These are phyloP conservation scores for Cytospora piceicola DNA, from an alignment of 2,329 filamentous ascomycete species.

Conservation along the genomic window DNA sequence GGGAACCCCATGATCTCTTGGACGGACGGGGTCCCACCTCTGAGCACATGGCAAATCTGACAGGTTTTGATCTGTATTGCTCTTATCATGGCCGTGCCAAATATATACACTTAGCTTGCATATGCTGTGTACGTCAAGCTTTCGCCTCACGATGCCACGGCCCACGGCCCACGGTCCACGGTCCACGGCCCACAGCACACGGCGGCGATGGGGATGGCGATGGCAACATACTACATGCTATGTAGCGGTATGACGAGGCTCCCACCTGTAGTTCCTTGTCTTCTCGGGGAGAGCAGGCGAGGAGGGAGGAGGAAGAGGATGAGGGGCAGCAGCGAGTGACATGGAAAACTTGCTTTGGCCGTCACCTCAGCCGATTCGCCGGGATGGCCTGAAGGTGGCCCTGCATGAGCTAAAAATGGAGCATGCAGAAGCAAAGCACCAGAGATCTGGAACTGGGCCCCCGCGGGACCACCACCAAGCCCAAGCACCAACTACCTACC, in stretches of 20 bases:
- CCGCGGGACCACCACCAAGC: conserved; percentile 1
- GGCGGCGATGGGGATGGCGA: not conserved
- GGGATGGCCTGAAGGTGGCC: conserved; percentile 13
- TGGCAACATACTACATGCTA: conserved; percentile 7
- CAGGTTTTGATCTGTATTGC: not conserved
- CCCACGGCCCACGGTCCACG: not conserved
- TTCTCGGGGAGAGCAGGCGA: too few relatives aligned
- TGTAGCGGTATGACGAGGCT: conserved; percentile 21
- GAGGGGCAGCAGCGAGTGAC: not conserved
- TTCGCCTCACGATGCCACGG: conserved; percentile 4
- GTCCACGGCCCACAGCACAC: too few relatives aligned
- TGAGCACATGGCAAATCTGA: conserved; percentile 15
- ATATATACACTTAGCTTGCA: not conserved
- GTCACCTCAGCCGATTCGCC: conserved; percentile 23
- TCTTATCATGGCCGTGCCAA: too few relatives aligned
- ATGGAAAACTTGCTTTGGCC: conserved; percentile 24
- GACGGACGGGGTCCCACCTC: conserved; percentile 9
- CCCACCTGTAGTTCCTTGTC: not conserved
- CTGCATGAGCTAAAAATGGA: conserved; percentile 24
- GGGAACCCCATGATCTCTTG: conserved; percentile 17
- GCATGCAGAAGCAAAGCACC: conserved; percentile 23
- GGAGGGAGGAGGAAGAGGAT: not conserved
- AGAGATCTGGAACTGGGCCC: conserved; percentile 18
- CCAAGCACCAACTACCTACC: not conserved
- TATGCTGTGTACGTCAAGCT: conserved; percentile 2